Base-by-base conservation (phyloP, 2,329 filamentous ascomycete species). In the Cladophialophora carrionii region DNA sequence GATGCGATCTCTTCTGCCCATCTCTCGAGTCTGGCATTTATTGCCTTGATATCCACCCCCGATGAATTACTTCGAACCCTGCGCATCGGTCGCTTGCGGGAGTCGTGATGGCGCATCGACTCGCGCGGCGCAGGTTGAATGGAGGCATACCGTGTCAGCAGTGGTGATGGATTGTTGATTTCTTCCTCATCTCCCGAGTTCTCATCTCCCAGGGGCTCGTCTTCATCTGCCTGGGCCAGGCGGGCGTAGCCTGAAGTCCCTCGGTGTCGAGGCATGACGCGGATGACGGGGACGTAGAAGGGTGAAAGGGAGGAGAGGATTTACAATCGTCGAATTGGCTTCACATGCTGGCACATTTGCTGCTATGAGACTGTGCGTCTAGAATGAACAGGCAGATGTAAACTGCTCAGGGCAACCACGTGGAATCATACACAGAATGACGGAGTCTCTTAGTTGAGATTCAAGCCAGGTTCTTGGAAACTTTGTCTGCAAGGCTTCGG, bases 1-100 rank as follows among this genome's bases (percentile, higher is more conserved):
- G 92, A 90, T 32, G 95, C 93, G 74, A 99, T 98, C 79, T 99
- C 95, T 72, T 98, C 95, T 17, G 95, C 95, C 95, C 95, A 99
- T 75, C 91, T 85, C 79, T 99, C 95, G 29, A 99, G 82, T 26
- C 95, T 86, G 65, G 94, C 93, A 78, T 99, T 99, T 79, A 99
- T 98, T 66, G 95, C 95, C 77, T 98, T 98, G 75, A 99, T 90
- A 74, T 99, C 95, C 20, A 99, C 94, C 2, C 93, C 94, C 22
- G 92, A 92, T 72, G 80, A 84, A 73, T 93, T 95, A 75, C 91
- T 90, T 69, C 88, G 83, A 66, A 82, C 79, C 58, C 86, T 83
- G 68, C 83, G 79, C 80, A 82, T 74, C 72, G 80, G 72, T 79
- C 78, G 69, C 72, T 81, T 82, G 71, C 77, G 74, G 17, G 77